Evolutionary conservation across 169 alveolate genomes (phyloP), one percentile per base, ranked within the genome.

Genomic region (Perkinsus olseni): DNA sequence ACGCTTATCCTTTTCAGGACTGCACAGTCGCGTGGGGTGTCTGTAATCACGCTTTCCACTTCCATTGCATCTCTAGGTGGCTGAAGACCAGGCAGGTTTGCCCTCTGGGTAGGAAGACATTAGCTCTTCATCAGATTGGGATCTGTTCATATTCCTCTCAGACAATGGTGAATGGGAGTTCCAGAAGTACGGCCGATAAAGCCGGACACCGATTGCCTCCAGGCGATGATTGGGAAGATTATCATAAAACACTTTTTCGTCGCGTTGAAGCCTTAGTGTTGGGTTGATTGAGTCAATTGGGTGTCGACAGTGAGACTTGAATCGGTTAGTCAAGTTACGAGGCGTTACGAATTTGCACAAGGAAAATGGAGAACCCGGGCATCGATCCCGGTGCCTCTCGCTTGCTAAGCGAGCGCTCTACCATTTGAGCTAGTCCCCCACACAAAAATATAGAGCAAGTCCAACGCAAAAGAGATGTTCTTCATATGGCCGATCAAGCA

Each of bases 401-500:
- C 99, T 98, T 98, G 99, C 99, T 97, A 98, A 98, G 99, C 99
- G 99, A 98, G 99, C 99, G 99, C 99, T 98, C 99, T 98, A 98
- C 99, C 99, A 98, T 98, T 97, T 98, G 99, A 98, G 99, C 99
- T 98, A 98, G 99, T 96, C 97, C 97, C 98, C 98, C 98, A 6
- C 13, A 13, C 31, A 62, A 40, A 6, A 40, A 40, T 40, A n/a
- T n/a, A n/a, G n/a, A n/a, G n/a, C n/a, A n/a, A n/a, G n/a, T n/a
- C n/a, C n/a, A n/a, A n/a, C n/a, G n/a, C n/a, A n/a, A n/a, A n/a
- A n/a, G n/a, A n/a, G n/a, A n/a, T n/a, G n/a, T n/a, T n/a, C n/a
- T n/a, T n/a, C n/a, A n/a, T n/a, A n/a, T n/a, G n/a, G n/a, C n/a
- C n/a, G n/a, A n/a, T n/a, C n/a, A n/a, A n/a, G n/a, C n/a, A n/a